These are phyloP conservation scores for Pyrenula aspistea DNA, from an alignment of 495 filamentous ascomycete genomes.

Conservation along the genomic window DNA sequence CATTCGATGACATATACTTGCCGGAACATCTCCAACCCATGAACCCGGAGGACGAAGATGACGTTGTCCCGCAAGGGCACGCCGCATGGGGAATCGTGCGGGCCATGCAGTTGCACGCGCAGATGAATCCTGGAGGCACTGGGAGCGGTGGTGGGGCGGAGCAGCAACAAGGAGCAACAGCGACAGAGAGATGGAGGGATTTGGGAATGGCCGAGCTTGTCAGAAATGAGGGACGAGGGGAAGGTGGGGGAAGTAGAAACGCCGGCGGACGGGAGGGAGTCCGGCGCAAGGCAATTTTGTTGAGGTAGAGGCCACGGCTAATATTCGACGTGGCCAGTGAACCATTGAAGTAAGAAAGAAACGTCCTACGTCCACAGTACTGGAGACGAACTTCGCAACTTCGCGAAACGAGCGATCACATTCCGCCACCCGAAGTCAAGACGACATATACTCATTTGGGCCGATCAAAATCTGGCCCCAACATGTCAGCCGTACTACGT, in stretches of 20 bases:
- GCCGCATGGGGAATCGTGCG: conserved; percentile 91
- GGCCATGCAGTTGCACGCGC: conserved; percentile 40
- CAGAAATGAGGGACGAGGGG: conserved; percentile 18
- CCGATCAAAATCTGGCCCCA: too few relatives aligned
- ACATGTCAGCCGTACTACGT: too few relatives aligned
- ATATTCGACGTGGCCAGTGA: too few relatives aligned
- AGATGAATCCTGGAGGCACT: conserved; percentile 5
- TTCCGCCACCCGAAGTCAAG: too few relatives aligned
- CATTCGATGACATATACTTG: conserved; percentile 69
- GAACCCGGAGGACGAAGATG: conserved; percentile 96
- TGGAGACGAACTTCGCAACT: too few relatives aligned
- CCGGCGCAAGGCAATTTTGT: conserved; percentile 19
- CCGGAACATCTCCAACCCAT: conserved; percentile 79
- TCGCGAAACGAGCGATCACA: too few relatives aligned
- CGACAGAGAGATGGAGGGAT: conserved; percentile 55
- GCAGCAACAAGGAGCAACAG: conserved; percentile 48
- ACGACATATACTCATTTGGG: too few relatives aligned
- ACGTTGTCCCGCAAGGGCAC: conserved; percentile 94
- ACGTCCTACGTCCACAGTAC: too few relatives aligned
- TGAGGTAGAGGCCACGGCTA: conserved; percentile 27
- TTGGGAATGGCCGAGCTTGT: conserved; percentile 65
- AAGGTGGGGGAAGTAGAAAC: conserved; percentile 12
- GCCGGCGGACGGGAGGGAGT: conserved; percentile 9
- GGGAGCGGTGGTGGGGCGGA: conserved; percentile 3
- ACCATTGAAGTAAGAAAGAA: too few relatives aligned